Base-by-base conservation (phyloP, 768 basidiomycete species). In the Mycena latifolia region DNA sequence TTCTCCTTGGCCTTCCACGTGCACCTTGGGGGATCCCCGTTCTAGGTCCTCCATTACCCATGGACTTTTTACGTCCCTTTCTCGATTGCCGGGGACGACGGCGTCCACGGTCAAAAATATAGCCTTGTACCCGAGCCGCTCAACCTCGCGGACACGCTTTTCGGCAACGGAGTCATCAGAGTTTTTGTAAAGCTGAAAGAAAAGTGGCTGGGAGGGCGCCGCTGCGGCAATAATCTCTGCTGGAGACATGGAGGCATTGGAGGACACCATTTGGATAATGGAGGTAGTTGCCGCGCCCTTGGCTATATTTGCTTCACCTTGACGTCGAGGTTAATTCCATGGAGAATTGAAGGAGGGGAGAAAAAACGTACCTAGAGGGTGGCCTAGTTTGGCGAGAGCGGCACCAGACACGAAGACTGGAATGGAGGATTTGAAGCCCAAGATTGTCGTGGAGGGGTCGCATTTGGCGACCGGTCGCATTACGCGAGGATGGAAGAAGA, bases 81-180 rank as follows among this genome's bases (percentile, higher is more conserved):
- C 93, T 50, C 95, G 85, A 70, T 95, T 95, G 11, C 93, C 91
- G 2, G 90, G 82, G 43, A 92, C 88, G n/a, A 93, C 82, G 0
- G 94, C 92, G 77, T 98, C 96, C 3, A 97, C 95, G 2, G 96
- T 98, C 59, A 98, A 82, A 76, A 94, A 94, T 63, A 98, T 92
- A 0, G 93, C 95, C 52, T 91, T 94, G 77, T 92, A 96, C 0
- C 94, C 94, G 5, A 93, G 77, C 31, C 77, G 74, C 63, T 92
- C 91, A 24, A 94, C 86, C 54, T 92, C 88, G 50, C 84, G 83
- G 18, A 98, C 85, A 29, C 93, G 86, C 66, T 84, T 82, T 73
- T 88, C 89, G 2, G 94, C 94, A 37, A 84, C 81, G 17, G 77
- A 72, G 62, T 93, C 86, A 72, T 93, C 83, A 47, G 81, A 80